Evolutionary conservation across 495 filamentous ascomycete genomes (phyloP).

Genomic region (Arthonia radiata): DNA sequence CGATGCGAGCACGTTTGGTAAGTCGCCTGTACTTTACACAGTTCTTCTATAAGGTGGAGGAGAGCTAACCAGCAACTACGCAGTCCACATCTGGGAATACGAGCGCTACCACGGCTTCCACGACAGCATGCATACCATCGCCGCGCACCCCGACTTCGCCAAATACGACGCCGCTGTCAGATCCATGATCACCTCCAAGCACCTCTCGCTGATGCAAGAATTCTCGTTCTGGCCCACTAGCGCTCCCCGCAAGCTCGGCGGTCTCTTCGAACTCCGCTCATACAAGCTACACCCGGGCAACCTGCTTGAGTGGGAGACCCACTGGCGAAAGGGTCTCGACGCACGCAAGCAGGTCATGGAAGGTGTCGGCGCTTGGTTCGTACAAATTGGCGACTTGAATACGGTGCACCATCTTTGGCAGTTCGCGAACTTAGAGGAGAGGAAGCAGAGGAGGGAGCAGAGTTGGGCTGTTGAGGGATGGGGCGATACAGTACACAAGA

Average conservation of each 20-base stretch:
- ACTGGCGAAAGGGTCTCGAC: constrained; percentile 82
- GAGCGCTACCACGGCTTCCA: constrained; percentile 93
- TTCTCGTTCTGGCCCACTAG: constrained; percentile 99
- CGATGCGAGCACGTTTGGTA: constrained; percentile 93
- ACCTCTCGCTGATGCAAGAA: constrained; percentile 89
- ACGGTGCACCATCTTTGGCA: constrained; percentile 98
- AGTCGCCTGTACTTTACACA: constrained; percentile 6
- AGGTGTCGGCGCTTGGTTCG: constrained; percentile 95
- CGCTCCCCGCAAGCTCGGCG: constrained; percentile 66
- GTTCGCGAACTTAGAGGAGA: constrained; percentile 85
- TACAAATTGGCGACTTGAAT: constrained; percentile 92
- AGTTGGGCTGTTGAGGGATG: constrained; percentile 90
- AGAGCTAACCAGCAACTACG: constrained; percentile 1
- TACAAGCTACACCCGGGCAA: constrained; percentile 93
- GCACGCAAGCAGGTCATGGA: constrained; percentile 93
- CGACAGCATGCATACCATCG: constrained; percentile 63
- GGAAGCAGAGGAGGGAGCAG: constrained; percentile 73
- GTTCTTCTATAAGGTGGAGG: background rate
- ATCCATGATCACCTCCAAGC: constrained; percentile 53
- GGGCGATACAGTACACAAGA: constrained; percentile 97
- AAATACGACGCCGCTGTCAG: constrained; percentile 66
- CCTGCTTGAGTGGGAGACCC: constrained; percentile 91
- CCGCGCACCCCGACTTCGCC: constrained; percentile 51
- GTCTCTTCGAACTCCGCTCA: constrained; percentile 86
- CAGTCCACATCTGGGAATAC: constrained; percentile 99